A percentile compares a stretch with the other conserved stretches of the same genome.
Conservation (phyloP, 2,329 filamentous ascomycete species). For the Epichloe festucae region DNA sequence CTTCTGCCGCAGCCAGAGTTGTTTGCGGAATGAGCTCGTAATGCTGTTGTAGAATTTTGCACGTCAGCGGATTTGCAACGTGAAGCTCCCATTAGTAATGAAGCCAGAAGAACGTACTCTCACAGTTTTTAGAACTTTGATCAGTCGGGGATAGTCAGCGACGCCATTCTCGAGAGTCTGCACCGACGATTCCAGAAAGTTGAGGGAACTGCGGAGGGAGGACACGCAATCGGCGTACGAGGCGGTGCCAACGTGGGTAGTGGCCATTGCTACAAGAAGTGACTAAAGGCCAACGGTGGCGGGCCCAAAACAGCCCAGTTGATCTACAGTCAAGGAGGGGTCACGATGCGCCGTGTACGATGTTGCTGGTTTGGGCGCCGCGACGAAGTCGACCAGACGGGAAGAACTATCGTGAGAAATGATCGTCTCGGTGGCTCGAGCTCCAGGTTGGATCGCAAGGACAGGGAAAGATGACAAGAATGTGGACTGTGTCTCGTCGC, state of each 20-base stretch:
- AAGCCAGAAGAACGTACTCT: conserved; percentile 29
- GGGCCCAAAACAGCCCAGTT: neutral
- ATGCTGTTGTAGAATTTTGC: conserved; percentile 46
- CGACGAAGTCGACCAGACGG: neutral
- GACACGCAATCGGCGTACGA: conserved; percentile 46
- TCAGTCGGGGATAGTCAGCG: conserved; percentile 43
- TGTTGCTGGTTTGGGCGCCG: neutral
- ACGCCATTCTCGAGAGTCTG: conserved; percentile 42
- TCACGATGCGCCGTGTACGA: neutral
- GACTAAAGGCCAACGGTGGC: neutral
- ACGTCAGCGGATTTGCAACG: neutral
- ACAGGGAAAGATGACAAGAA: neutral
- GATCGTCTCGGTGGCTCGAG: neutral
- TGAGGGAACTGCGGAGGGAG: conserved; percentile 46
- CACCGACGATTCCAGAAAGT: conserved; percentile 48
- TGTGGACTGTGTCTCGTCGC: conserved; percentile 1
- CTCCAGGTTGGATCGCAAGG: neutral
- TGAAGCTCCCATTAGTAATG: neutral
- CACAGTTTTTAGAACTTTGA: conserved; percentile 42
- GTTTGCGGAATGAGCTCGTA: conserved; percentile 86
- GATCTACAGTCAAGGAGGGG: neutral
- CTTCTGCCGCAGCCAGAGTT: conserved; percentile 68
- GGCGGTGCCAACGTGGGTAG: conserved; percentile 15
- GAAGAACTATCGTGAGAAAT: conserved; percentile 2
- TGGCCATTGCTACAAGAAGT: conserved; percentile 4